Evolutionary conservation across 1,284 basidiomycete genomes (phyloP).

Genomic region (Irpex sp.): DNA sequence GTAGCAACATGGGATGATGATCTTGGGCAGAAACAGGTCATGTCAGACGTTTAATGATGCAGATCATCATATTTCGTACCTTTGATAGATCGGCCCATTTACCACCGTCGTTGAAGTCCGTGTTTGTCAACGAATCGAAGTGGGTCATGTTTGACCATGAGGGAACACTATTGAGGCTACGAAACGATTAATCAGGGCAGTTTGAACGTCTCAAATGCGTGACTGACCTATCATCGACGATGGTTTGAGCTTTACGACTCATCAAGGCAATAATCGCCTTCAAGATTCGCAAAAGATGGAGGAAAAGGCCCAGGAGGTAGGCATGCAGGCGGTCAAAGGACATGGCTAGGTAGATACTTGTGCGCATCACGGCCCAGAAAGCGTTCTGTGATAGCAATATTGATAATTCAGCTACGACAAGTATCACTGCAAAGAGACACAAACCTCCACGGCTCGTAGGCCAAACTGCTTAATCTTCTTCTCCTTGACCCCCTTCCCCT

Average conservation of each 20-base stretch:
- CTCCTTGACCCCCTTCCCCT: not conserved
- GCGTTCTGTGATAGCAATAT: constrained; percentile 17
- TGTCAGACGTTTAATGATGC: not conserved
- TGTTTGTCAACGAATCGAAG: constrained; percentile 34
- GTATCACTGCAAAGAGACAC: not conserved
- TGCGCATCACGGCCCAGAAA: constrained; percentile 20
- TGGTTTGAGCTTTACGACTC: not conserved
- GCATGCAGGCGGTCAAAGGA: constrained; percentile 48
- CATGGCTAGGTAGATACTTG: constrained; percentile 37
- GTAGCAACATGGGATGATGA: constrained; percentile 16
- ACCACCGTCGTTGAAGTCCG: constrained; percentile 42
- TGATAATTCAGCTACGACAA: too few species aligned
- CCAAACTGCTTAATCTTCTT: constrained; percentile 7
- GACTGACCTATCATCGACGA: not conserved
- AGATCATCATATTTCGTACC: constrained; percentile 25
- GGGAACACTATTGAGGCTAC: constrained; percentile 31
- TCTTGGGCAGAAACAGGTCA: constrained; percentile 2
- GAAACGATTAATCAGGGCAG: not conserved
- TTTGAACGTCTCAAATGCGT: not conserved
- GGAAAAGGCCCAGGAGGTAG: constrained; percentile 39
- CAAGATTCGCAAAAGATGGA: constrained; percentile 27
- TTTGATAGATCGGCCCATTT: constrained; percentile 49
- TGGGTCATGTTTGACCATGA: constrained; percentile 44
- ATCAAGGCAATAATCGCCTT: not conserved
- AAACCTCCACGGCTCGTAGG: constrained; percentile 13